Evolutionary conservation across 371 early-diverging fungal genomes (phyloP).

Genomic region (Blakeslea trispora): DNA sequence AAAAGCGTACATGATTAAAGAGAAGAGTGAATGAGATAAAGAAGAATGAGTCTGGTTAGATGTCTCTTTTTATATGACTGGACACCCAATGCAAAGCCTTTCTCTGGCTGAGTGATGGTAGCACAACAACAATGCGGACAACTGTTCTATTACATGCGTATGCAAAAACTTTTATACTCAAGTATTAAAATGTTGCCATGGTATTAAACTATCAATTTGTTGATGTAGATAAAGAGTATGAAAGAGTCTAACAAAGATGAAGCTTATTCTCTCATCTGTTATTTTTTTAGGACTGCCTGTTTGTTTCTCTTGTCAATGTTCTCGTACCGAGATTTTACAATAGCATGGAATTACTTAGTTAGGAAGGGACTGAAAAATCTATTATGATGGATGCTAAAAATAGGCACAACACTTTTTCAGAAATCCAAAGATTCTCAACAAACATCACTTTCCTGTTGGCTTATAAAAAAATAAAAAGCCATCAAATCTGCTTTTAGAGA

Average conservation of each 20-base stretch:
- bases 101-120: not conserved
- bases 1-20: slow-evolving; percentile 6
- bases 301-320: not conserved
- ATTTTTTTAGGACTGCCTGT: too few relatives aligned
- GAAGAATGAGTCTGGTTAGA: not conserved
- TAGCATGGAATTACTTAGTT: not conserved
- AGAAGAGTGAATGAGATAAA: not conserved
- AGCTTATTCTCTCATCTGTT: too few relatives aligned
- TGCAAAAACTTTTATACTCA: too few relatives aligned
- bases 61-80: too few relatives aligned
- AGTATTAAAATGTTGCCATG: too few relatives aligned
- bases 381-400: not conserved
- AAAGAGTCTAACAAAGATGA: too few relatives aligned
- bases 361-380: not conserved
- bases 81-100: not conserved
- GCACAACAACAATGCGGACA: slow-evolving; percentile 1
- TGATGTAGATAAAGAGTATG: too few relatives aligned
- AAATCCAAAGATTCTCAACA: too few relatives aligned
- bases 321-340: not conserved
- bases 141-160: too few relatives aligned
- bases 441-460: too few relatives aligned
- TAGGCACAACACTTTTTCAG: not conserved
- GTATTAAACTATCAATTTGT: not conserved
- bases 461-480: too few relatives aligned
- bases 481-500: too few relatives aligned